Evolutionary conservation across 2,329 filamentous ascomycete genomes (phyloP), one percentile per base, ranked within the genome.

Genomic region (Aspergillus sclerotialis): DNA sequence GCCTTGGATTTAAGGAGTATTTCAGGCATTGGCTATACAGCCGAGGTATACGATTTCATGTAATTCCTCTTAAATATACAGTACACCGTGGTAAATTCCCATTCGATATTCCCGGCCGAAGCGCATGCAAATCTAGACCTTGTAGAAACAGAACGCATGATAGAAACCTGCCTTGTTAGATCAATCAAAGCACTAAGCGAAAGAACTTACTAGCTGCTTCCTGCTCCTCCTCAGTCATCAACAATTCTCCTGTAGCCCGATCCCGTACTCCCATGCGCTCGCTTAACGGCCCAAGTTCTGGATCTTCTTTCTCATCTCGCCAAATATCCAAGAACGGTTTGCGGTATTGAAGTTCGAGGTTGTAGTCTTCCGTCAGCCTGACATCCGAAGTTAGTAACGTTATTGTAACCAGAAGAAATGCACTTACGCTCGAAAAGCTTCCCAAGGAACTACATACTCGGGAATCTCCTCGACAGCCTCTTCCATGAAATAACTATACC

Each of bases 381-480:
- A 10, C 6, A n/a, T n/a, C 23, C 18, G 12, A 27, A 32, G 29
- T 51, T 31, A 47, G 46, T 30, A 15, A 9, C 11, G 16, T 3
- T 33, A 13, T 27, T 14, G 11, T 9, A 19, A 34, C 3, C 2
- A 33, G 4, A 15, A 10, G 28, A 6, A 17, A 26, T 15, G 17
- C 13, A 23, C 63, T 54, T 46, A 69, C 52, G 87, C 89, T 64
- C 92, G 85, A 68, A 98, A 96, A 1, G 88, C 89, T 59, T 94
- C 89, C 90, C 92, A 98, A 0, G 92, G 92, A 1, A 98, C 92
- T 2, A 98, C 90, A 57, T 94, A 98, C 66, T 98, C 92, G 2
- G 92, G 90, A 6, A 94, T 86, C 55, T 89, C 85, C 59, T 96
- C 90, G 13, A 98, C 92, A 0, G 92, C 92, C 64, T 98, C 92